These are phyloP conservation scores for Linum trigynum DNA, from an alignment of 345 rosid species.

Conservation along the genomic window DNA sequence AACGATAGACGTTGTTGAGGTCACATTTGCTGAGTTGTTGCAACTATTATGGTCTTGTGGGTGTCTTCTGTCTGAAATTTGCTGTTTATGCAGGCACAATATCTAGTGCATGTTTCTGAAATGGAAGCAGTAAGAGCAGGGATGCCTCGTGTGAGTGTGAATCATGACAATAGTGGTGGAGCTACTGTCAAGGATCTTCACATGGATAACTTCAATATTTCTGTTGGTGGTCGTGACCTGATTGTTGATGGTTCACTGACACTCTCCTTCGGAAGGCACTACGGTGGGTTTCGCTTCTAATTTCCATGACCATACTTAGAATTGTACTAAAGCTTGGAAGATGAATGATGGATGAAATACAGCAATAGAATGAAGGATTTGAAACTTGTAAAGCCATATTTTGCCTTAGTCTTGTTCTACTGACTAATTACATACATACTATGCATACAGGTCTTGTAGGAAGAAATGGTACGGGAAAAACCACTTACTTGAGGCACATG, in stretches of 20 bases:
- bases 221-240: conserved; percentile 97
- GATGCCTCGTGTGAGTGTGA: conserved; percentile 81
- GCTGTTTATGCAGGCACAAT: conserved; percentile 55
- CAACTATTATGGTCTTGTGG: not conserved
- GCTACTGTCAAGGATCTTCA: conserved; percentile 76
- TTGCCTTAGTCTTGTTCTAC: not conserved
- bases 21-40: not conserved
- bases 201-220: conserved; percentile 82
- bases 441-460: conserved; percentile 77
- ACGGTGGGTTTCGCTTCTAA: conserved; percentile 49
- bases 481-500: conserved; percentile 92
- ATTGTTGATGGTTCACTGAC: conserved; percentile 83
- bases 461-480: conserved; percentile 97
- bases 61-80: not conserved
- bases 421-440: not conserved
- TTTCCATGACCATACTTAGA: conserved; percentile 3
- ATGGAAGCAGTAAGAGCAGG: conserved; percentile 95
- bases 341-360: conserved; percentile 4
- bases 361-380: not conserved
- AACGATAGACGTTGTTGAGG: not conserved
- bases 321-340: conserved; percentile 3
- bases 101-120: conserved; percentile 82
- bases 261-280: conserved; percentile 91
- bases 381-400: not conserved
- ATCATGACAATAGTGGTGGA: conserved; percentile 66